These are phyloP conservation scores for Entophlyctis luteolus DNA, from an alignment of 192 early-diverging fungal genomes.

Conservation along the genomic window DNA sequence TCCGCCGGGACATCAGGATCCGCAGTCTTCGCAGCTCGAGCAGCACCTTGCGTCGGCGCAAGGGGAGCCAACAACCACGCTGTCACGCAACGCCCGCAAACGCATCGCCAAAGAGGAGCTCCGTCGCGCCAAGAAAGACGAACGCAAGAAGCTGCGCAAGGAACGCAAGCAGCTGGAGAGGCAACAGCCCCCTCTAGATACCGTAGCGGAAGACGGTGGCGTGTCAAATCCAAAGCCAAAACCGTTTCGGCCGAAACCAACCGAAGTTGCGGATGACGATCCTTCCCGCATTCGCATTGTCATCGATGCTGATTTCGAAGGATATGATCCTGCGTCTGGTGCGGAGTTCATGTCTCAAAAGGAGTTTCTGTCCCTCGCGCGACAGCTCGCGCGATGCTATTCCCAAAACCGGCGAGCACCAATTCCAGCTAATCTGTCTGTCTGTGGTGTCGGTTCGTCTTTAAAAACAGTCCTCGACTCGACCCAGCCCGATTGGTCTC, in stretches of 20 bases:
- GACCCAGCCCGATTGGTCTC: slow-evolving; percentile 21
- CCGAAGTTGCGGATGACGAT: too few species aligned
- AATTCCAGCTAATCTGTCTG: slow-evolving; percentile 50
- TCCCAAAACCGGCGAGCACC: slow-evolving; percentile 32
- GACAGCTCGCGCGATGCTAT: slow-evolving; percentile 26
- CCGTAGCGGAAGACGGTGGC: neutral
- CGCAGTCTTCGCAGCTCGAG: too few species aligned
- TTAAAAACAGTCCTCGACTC: neutral
- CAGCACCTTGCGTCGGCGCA: neutral
- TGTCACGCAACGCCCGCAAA: slow-evolving; percentile 75
- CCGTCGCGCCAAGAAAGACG: slow-evolving; percentile 45
- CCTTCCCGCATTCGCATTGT: slow-evolving; percentile 54
- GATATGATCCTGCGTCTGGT: slow-evolving; percentile 71
- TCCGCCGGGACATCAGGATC: too few species aligned
- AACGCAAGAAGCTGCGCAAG: slow-evolving; percentile 37
- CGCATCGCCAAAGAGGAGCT: slow-evolving; percentile 58
- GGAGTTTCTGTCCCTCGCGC: slow-evolving; percentile 28
- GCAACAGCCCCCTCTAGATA: slow-evolving; percentile 14
- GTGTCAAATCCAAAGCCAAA: slow-evolving; percentile 40
- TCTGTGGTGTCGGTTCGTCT: slow-evolving; percentile 50
- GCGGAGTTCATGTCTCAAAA: neutral
- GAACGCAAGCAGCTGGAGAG: slow-evolving; percentile 19
- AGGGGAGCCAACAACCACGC: neutral
- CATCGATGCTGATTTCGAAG: slow-evolving; percentile 72
- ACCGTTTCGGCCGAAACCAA: neutral